Evolutionary conservation across 1,284 basidiomycete genomes (phyloP).

Genomic region (Cryptococcus hybrid): DNA sequence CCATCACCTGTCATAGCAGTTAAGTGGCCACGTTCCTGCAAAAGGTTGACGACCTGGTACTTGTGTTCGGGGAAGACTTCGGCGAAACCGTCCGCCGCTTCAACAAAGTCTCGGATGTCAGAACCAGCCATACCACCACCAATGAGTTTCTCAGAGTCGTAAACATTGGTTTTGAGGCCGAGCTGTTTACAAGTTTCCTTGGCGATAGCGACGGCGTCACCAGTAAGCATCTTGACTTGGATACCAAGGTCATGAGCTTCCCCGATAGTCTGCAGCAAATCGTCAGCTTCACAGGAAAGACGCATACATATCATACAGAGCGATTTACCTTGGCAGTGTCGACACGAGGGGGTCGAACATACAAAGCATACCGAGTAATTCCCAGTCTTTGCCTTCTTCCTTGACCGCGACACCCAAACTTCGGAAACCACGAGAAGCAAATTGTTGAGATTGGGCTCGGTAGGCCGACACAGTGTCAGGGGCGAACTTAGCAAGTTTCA

Average conservation of each 20-base stretch:
- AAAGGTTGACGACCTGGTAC: constrained; percentile 87
- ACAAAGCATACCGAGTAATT: constrained; percentile 93
- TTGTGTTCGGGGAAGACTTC: constrained; percentile 98
- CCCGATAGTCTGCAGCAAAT: constrained; percentile 84
- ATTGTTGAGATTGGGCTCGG: constrained; percentile 94
- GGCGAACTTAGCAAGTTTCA: constrained; percentile 95
- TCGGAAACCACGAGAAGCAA: constrained; percentile 92
- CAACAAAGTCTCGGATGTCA: constrained; percentile 87
- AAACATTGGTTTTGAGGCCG: constrained; percentile 95
- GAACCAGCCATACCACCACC: constrained; percentile 77
- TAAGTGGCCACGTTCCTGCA: constrained; percentile 84
- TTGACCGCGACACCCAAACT: constrained; percentile 95
- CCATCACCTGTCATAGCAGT: constrained; percentile 96
- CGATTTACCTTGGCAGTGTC: constrained; percentile 64
- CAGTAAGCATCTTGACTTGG: constrained; percentile 99
- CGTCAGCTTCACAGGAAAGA: too few relatives aligned
- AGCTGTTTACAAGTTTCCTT: constrained; percentile 99
- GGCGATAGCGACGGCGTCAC: constrained; percentile 98
- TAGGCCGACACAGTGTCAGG: constrained; percentile 85
- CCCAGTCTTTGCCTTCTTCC: constrained; percentile 90
- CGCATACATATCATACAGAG: too few relatives aligned
- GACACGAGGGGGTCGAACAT: constrained; percentile 98
- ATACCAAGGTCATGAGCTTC: constrained; percentile 95
- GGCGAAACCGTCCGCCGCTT: constrained; percentile 65
- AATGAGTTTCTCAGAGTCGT: constrained; percentile 91